Conservation (phyloP, 1,139 yeast genomes). For the Kluyveromyces sp. region DNA sequence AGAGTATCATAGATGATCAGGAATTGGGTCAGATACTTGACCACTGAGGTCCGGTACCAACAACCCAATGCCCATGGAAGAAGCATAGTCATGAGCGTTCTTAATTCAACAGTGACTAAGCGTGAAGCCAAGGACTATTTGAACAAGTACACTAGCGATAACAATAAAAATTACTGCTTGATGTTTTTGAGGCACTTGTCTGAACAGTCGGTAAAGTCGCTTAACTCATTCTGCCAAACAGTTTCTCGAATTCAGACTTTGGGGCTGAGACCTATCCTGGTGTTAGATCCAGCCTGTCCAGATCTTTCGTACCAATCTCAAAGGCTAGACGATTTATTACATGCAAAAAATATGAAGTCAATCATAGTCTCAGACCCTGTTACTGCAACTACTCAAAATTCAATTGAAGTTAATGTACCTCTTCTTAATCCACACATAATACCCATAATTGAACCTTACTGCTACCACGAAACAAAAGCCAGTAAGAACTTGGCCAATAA, state of each 20-base stretch:
- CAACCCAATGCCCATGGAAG: conserved; percentile 34
- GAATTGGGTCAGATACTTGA: not conserved
- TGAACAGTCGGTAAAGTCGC: conserved; percentile 9
- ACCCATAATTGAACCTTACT: conserved; percentile 27
- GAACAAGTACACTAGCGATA: conserved; percentile 41
- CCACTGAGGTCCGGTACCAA: conserved; percentile 11
- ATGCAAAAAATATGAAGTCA: conserved; percentile 17
- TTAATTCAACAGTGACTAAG: conserved; percentile 70
- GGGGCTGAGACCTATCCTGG: conserved; percentile 28
- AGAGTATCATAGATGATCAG: conserved; percentile 5
- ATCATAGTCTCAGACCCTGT: conserved; percentile 11
- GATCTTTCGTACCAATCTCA: conserved; percentile 9
- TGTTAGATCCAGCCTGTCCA: conserved; percentile 22
- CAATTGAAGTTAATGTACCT: conserved; percentile 1
- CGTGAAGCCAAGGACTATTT: conserved; percentile 66
- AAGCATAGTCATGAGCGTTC: conserved; percentile 54
- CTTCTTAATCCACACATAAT: conserved; percentile 10
- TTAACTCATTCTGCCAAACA: conserved; percentile 19
- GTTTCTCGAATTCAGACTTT: conserved; percentile 22
- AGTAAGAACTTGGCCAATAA: conserved; percentile 15
- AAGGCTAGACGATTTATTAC: conserved; percentile 22
- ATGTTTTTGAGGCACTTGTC: conserved; percentile 24
- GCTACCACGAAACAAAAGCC: conserved; percentile 22
- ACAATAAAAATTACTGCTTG: conserved; percentile 22
- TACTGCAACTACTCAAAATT: not conserved